phyloP scores from a whole-genome alignment of 768 basidiomycete genomes.

The Kwoniella sp. region DNA sequence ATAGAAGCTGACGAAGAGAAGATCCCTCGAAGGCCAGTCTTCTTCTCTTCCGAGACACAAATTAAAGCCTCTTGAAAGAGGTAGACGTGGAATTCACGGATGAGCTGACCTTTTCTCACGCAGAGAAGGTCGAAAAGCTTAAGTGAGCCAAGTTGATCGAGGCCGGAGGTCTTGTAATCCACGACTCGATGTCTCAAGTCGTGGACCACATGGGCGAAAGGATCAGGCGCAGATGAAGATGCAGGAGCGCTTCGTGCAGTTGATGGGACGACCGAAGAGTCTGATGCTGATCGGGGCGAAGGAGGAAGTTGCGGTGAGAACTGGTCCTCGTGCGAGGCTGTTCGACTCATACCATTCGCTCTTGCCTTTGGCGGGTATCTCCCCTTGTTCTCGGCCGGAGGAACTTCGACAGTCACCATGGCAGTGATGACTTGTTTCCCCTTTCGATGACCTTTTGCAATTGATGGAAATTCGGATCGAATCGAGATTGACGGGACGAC shows the following conservation, averaged over 20 bases:
- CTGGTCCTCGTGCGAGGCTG: slow-evolving; percentile 14
- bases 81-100: slow-evolving; percentile 94
- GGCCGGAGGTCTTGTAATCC: slow-evolving; percentile 93
- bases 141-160: slow-evolving; percentile 75
- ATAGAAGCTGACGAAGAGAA: slow-evolving; percentile 59
- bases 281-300: slow-evolving; percentile 32
- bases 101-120: slow-evolving; percentile 82
- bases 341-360: slow-evolving; percentile 18
- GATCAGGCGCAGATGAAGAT: slow-evolving; percentile 14
- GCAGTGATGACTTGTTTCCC: slow-evolving; percentile 84
- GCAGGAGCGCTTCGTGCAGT: slow-evolving; percentile 10
- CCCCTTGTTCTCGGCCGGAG: slow-evolving; percentile 56
- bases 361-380: slow-evolving; percentile 34
- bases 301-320: slow-evolving; percentile 38
- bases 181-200: slow-evolving; percentile 87
- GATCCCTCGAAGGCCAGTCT: slow-evolving; percentile 73
- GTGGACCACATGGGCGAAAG: slow-evolving; percentile 77
- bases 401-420: slow-evolving; percentile 88
- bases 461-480: slow-evolving; percentile 82
- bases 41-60: slow-evolving; percentile 96
- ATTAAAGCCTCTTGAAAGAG: slow-evolving; percentile 97
- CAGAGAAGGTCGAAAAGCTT: slow-evolving; percentile 90
- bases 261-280: slow-evolving; percentile 11
- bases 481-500: slow-evolving; percentile 92
- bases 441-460: slow-evolving; percentile 64